Evolutionary conservation across 192 early-diverging fungal species (phyloP).

Genomic region (Coemansia aciculifera): DNA sequence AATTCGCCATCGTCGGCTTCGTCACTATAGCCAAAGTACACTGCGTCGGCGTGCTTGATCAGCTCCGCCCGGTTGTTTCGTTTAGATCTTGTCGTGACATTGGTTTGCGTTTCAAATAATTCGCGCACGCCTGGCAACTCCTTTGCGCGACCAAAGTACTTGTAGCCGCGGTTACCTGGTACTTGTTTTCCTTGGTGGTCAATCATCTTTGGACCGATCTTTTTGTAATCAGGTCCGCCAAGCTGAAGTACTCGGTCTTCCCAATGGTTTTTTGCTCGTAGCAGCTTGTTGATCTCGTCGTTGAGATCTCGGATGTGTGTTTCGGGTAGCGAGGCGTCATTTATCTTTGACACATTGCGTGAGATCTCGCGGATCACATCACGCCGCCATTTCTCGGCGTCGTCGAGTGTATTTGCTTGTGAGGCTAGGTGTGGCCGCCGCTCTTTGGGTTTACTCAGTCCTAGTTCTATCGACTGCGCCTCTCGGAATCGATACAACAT

Average conservation of each 20-base stretch:
- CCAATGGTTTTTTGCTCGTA: constrained; percentile 91
- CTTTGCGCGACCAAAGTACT: constrained; percentile 96
- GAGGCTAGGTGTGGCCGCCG: constrained; percentile 77
- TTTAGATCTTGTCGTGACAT: constrained; percentile 41
- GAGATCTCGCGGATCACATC: constrained; percentile 90
- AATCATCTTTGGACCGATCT: constrained; percentile 71
- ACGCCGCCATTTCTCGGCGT: constrained; percentile 90
- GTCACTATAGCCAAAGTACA: constrained; percentile 94
- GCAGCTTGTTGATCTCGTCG: constrained; percentile 93
- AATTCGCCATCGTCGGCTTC: constrained; percentile 84
- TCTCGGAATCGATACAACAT: constrained; percentile 98
- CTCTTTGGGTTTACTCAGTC: constrained; percentile 63
- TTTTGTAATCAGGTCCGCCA: constrained; percentile 91
- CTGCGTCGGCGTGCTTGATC: constrained; percentile 79
- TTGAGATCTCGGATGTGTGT: constrained; percentile 92
- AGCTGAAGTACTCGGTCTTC: constrained; percentile 87
- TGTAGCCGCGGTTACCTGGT: constrained; percentile 88
- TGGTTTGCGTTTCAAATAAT: constrained; percentile 71
- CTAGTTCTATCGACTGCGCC: constrained; percentile 83
- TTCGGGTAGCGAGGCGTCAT: constrained; percentile 87
- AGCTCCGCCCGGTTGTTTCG: constrained; percentile 69
- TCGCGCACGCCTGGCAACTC: constrained; percentile 93
- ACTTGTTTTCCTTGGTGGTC: constrained; percentile 88
- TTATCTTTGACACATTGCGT: constrained; percentile 83
- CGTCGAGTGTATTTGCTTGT: constrained; percentile 65